phyloP scores from a whole-genome alignment of 1,284 basidiomycete species.

The Leccinum fuscescens region DNA sequence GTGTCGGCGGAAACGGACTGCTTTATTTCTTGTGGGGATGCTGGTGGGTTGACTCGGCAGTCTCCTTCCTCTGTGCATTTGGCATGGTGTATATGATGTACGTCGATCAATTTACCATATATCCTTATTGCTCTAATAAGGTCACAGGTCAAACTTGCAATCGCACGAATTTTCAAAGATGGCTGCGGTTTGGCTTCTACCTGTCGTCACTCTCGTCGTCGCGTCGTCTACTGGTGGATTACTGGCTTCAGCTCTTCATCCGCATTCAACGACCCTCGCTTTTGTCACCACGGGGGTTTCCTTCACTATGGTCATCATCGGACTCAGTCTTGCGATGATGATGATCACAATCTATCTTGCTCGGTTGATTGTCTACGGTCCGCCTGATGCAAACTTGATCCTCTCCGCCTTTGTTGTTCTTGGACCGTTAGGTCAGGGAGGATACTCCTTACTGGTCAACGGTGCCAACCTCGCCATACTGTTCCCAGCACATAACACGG shows the following conservation, averaged over 20 bases:
- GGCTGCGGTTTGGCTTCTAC: slow-evolving; percentile 57
- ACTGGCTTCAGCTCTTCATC: slow-evolving; percentile 43
- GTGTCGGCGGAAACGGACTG: slow-evolving; percentile 45
- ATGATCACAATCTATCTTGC: slow-evolving; percentile 45
- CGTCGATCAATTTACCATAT: slow-evolving; percentile 15
- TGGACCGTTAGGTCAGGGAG: slow-evolving; percentile 44
- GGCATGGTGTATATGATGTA: slow-evolving; percentile 58
- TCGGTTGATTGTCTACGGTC: slow-evolving; percentile 41
- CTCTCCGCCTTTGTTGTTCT: slow-evolving; percentile 50
- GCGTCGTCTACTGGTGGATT: slow-evolving; percentile 57
- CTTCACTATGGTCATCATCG: slow-evolving; percentile 51
- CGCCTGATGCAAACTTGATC: slow-evolving; percentile 42
- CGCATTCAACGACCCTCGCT: slow-evolving; percentile 43
- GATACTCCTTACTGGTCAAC: slow-evolving; percentile 54
- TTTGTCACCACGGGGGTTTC: slow-evolving; percentile 50
- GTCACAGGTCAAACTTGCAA: slow-evolving; percentile 51
- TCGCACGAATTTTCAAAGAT: slow-evolving; percentile 46
- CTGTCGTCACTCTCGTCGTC: slow-evolving; percentile 62
- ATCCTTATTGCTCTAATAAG: neutral
- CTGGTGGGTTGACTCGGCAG: slow-evolving; percentile 59
- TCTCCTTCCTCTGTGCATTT: slow-evolving; percentile 50
- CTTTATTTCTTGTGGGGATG: slow-evolving; percentile 54
- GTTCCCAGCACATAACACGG: slow-evolving; percentile 37
- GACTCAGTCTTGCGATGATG: slow-evolving; percentile 49
- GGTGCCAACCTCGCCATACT: slow-evolving; percentile 43